Percentiles rank a stretch among this genome's conserved stretches.
phyloP scores from a whole-genome alignment of 257 asterid species.

The Salvia hispanica region DNA sequence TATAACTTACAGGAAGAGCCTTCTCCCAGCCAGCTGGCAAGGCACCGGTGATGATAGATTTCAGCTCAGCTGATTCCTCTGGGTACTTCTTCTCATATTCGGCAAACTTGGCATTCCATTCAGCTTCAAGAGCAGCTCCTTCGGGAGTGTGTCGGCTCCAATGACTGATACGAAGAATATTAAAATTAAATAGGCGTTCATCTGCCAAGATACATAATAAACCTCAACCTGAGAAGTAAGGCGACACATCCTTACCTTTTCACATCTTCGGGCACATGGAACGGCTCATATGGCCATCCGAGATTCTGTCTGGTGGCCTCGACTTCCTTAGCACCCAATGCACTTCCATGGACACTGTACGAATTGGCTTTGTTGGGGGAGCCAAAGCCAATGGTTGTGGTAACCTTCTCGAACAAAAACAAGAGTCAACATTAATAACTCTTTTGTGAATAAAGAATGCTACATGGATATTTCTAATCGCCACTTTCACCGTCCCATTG shows the following conservation, averaged over 20 bases:
- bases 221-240: conserved; percentile 19
- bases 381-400: conserved; percentile 81
- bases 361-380: conserved; percentile 84
- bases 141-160: conserved; percentile 81
- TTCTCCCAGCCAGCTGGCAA: conserved; percentile 82
- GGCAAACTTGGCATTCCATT: conserved; percentile 88
- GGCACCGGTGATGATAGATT: conserved; percentile 66
- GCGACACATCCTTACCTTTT: conserved; percentile 55
- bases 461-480: neutral
- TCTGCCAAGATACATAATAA: conserved; percentile 6
- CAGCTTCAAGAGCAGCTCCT: conserved; percentile 87
- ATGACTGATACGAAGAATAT: conserved; percentile 53
- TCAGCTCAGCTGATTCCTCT: conserved; percentile 77
- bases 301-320: conserved; percentile 96
- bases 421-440: conserved; percentile 22
- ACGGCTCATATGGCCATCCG: conserved; percentile 88
- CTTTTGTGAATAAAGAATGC: conserved; percentile 11
- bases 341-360: conserved; percentile 84
- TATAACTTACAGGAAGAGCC: conserved; percentile 75
- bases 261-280: conserved; percentile 91
- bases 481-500: conserved; percentile 1
- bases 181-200: conserved; percentile 26
- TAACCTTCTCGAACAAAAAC: conserved; percentile 48
- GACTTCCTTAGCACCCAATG: conserved; percentile 91
- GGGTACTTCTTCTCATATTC: conserved; percentile 85